These are phyloP conservation scores for Epichloe brachyelytri DNA, from an alignment of 2,329 filamentous ascomycete species.

Conservation along the genomic window DNA sequence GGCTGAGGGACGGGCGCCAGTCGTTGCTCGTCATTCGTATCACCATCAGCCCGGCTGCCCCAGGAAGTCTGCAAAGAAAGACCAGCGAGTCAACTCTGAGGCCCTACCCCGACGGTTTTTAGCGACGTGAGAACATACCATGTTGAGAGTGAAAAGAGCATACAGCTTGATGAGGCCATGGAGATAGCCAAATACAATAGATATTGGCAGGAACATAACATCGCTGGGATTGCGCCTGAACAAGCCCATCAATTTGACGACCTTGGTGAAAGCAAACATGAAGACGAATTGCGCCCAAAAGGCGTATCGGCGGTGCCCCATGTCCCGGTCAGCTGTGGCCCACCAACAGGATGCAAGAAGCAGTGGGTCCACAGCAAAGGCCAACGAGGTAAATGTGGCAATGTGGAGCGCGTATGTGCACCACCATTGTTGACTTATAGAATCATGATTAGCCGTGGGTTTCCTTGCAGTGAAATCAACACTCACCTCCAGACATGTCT, in stretches of 20 bases:
- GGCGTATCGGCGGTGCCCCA: slow-evolving; percentile 35
- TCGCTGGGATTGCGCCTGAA: slow-evolving; percentile 77
- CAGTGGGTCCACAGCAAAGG: slow-evolving; percentile 64
- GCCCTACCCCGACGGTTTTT: not conserved
- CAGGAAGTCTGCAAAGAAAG: slow-evolving; percentile 61
- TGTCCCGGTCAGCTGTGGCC: slow-evolving; percentile 50
- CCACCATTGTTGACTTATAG: slow-evolving; percentile 71
- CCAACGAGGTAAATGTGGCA: slow-evolving; percentile 83
- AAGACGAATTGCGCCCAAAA: slow-evolving; percentile 54
- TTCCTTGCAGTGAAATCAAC: not conserved
- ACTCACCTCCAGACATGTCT: slow-evolving; percentile 79
- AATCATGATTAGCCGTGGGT: slow-evolving; percentile 2
- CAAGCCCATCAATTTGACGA: slow-evolving; percentile 78
- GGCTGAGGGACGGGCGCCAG: slow-evolving; percentile 39
- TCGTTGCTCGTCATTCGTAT: slow-evolving; percentile 65
- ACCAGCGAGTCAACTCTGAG: not conserved
- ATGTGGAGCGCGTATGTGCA: slow-evolving; percentile 87
- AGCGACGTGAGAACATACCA: slow-evolving; percentile 44
- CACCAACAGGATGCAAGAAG: slow-evolving; percentile 57
- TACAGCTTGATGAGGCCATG: slow-evolving; percentile 89
- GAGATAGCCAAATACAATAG: slow-evolving; percentile 81
- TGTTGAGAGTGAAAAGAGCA: slow-evolving; percentile 67
- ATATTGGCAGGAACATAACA: slow-evolving; percentile 67
- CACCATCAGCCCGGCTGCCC: slow-evolving; percentile 87
- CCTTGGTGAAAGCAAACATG: slow-evolving; percentile 75